Conservation (phyloP, 768 basidiomycete genomes). For the Suillus subluteus region DNA sequence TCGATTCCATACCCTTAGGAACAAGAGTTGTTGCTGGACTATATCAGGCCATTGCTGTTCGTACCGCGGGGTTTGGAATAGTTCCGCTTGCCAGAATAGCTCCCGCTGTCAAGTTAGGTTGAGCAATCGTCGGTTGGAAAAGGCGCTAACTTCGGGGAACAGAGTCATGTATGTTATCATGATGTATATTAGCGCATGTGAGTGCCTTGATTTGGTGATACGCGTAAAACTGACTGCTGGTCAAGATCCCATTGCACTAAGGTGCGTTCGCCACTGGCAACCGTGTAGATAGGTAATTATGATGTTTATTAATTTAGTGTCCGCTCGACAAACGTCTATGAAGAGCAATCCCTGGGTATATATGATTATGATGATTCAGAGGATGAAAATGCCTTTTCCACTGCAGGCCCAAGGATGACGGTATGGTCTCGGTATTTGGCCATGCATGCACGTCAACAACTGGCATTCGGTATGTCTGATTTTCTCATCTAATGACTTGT, state of each 20-base stretch:
- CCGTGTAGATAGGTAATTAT: constrained; percentile 5
- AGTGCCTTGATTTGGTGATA: constrained; percentile 33
- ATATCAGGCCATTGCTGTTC: constrained; percentile 79
- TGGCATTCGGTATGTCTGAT: constrained; percentile 76
- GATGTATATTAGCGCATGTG: constrained; percentile 91
- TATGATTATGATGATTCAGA: constrained; percentile 58
- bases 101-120: constrained; percentile 83
- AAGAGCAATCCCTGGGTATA: constrained; percentile 88
- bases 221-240: constrained; percentile 9
- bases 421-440: constrained; percentile 80
- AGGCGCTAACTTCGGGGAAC: constrained; percentile 4
- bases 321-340: constrained; percentile 92
- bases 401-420: constrained; percentile 52
- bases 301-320: constrained; percentile 50
- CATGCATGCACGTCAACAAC: constrained; percentile 83
- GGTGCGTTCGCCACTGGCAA: constrained; percentile 41
- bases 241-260: constrained; percentile 80
- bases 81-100: constrained; percentile 75
- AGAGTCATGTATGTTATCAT: constrained; percentile 88
- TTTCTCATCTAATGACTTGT: neutral
- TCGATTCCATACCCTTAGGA: constrained; percentile 70
- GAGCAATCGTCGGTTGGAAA: constrained; percentile 6
- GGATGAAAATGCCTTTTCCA: constrained; percentile 45
- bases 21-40: constrained; percentile 74
- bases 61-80: constrained; percentile 87